A percentile compares a stretch with the other conserved stretches of the same genome.
Evolutionary conservation across 306 rosid species (phyloP).

Genomic region (Prinsepia uniflora): DNA sequence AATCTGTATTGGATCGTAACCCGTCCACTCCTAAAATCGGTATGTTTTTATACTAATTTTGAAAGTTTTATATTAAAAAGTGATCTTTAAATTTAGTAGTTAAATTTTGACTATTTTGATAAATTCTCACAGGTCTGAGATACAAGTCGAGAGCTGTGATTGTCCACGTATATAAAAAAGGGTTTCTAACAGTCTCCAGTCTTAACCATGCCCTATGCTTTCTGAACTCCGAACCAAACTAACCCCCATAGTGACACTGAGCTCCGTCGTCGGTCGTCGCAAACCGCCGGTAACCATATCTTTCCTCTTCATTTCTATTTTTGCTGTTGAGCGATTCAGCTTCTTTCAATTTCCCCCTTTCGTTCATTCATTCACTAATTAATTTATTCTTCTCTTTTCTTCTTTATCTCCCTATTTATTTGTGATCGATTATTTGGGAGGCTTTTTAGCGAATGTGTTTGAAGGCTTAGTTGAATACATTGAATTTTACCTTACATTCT

Average conservation of each 20-base stretch:
- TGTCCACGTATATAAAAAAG: not conserved
- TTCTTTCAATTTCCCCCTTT: not conserved
- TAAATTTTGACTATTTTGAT: no score
- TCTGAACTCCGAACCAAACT: not conserved
- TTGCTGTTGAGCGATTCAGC: not conserved
- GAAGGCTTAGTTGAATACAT: not conserved
- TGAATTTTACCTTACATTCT: not conserved
- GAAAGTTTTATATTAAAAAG: no score
- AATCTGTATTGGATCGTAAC: no score
- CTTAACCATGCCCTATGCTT: constrained; percentile 1
- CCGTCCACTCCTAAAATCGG: no score
- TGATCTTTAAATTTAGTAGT: no score
- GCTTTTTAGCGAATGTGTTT: constrained; percentile 4
- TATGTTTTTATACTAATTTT: no score
- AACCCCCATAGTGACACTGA: not conserved
- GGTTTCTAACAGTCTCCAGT: not conserved
- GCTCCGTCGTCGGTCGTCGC: constrained; percentile 6
- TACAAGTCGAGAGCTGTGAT: not conserved
- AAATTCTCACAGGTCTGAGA: not conserved
- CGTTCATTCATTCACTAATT: not conserved
- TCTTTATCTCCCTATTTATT: not conserved
- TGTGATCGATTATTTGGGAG: not conserved
- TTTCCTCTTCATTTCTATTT: not conserved
- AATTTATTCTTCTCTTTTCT: not conserved
- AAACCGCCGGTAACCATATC: constrained; percentile 9